Conservation (phyloP, 2,329 filamentous ascomycete species). For the Massarina eburnea region DNA sequence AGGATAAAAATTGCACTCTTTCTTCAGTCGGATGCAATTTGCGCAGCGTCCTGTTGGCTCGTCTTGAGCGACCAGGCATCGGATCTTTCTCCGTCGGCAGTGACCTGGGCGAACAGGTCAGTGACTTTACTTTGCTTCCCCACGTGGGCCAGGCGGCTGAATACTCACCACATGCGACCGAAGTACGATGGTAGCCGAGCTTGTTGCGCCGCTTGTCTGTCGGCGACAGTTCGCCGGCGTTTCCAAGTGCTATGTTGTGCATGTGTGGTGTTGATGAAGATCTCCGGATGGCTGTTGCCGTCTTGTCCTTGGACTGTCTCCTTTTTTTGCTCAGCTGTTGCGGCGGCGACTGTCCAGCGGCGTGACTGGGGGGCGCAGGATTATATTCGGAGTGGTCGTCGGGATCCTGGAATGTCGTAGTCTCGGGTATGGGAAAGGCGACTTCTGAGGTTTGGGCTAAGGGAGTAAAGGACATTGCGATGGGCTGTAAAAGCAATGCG, state of each 20-base stretch:
- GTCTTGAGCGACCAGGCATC: conserved; percentile 76
- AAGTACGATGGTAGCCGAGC: conserved; percentile 91
- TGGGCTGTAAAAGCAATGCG: conserved; percentile 33
- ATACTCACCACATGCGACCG: conserved; percentile 89
- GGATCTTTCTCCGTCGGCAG: conserved; percentile 89
- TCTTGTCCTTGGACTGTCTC: conserved; percentile 44
- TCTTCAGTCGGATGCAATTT: conserved; percentile 92
- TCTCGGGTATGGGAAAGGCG: conserved; percentile 26
- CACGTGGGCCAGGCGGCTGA: not conserved
- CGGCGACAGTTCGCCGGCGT: conserved; percentile 48
- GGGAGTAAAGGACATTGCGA: conserved; percentile 40
- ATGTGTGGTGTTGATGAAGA: conserved; percentile 53
- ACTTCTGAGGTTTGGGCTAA: conserved; percentile 29
- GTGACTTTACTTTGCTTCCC: conserved; percentile 11
- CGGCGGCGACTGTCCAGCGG: conserved; percentile 19
- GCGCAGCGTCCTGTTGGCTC: conserved; percentile 77
- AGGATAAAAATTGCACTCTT: conserved; percentile 89
- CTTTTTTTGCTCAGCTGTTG: conserved; percentile 37
- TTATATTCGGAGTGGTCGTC: conserved; percentile 23
- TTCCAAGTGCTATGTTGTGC: conserved; percentile 42
- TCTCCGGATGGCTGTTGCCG: conserved; percentile 44
- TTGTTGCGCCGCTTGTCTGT: conserved; percentile 79
- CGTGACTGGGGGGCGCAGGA: conserved; percentile 21
- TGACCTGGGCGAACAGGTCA: conserved; percentile 62
- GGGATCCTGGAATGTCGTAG: conserved; percentile 23